Base-by-base conservation (phyloP, 106 monocot genomes). In the Cymbidium sinense region DNA sequence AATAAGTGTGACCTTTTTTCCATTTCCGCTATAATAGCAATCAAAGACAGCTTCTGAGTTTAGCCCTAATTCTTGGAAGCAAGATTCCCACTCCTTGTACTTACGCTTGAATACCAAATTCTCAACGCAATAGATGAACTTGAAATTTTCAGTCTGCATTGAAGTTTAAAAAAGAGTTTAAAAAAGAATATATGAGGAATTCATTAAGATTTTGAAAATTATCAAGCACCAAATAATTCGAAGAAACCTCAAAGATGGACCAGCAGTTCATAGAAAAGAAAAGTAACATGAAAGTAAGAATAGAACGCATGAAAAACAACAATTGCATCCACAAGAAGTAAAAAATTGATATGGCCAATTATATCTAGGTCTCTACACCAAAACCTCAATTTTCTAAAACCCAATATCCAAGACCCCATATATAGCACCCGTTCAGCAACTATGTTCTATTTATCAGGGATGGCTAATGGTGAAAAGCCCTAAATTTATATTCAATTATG, bases 111-210 rank as follows among this genome's bases (percentile, higher is more conserved):
- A 35, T 34, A 91, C 95, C 77, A 99, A 76, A 21, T 64, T 55
- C 82, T 99, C 99, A 47, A 95, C 82, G 79, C 99, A 99, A 69
- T 91, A 89, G 50, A 95, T 93, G 81, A 99, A 95, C 33, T 72
- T 77, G 84, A 95, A 99, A 84, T 99, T 90, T 37, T 81, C 78
- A 62, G 76, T 51, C 99, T 99, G 92, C 86, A 81, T 55, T 31
- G 50, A 70, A 62, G 5, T 52, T 28, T 7, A 71, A 43, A 82
- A 51, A 33, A 76, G 21, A 80, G 78, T 5, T 43, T 36, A 1
- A 73, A 44, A 33, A 52, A 52, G n/a, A 58, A 7, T 4, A 67
- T 15, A 67, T 17, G 15, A 10, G 67, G 15, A 58, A 11, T 13
- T 67, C 29, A 33, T 29, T 33, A 67, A 67, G 2, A 33, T 33